Evolutionary conservation across 1,284 basidiomycete species (phyloP), one percentile per base, ranked within the genome.

Genomic region (Ceratobasidium sp.): DNA sequence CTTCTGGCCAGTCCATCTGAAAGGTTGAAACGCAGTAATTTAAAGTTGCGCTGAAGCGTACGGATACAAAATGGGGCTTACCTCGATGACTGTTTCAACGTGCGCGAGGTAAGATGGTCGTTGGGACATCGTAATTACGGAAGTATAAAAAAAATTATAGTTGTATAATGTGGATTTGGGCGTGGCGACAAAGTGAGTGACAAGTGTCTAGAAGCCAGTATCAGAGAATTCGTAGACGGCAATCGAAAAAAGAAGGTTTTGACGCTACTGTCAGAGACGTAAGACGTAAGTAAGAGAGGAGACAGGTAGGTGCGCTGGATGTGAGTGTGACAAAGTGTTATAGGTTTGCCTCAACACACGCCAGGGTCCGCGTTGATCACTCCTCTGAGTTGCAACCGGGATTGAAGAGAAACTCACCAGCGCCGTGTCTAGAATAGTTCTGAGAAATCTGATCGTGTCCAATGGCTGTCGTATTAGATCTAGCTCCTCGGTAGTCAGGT

Each of bases 1-100:
- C 70, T 48, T 73, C 57, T 7, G 69, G 70, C 57, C 70, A 73
- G 44, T 62, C 70, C 54, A 57, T 73, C 70, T 73, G 46, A n/a
- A 54, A 68, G 20, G 8, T 38, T 18, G 30, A 60, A 60, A 60
- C 30, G 30, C 41, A 30, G 23, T 33, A 8, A 52, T 68, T 30
- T 23, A 33, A n/a, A 38, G 2, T 48, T 52, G 6, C 7, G 4
- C 2, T 12, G n/a, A 35, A 16, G 18, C 23, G 48, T 50, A 18
- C 18, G n/a, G 35, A n/a, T n/a, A n/a, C n/a, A n/a, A 27, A 48
- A 66, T 30, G 8, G 23, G 41, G 14, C 69, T 18, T 50, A 73
- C 57, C 70, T 62, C 70, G 44, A 62, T 73, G 59, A 64, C 44
- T 18, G 70, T 73, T 48, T 73, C 70, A 12, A 62, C 70, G 20